A percentile compares a stretch with the other conserved stretches of the same genome.
Evolutionary conservation across 495 filamentous ascomycete species (phyloP).

Genomic region (Immersiella caudata): DNA sequence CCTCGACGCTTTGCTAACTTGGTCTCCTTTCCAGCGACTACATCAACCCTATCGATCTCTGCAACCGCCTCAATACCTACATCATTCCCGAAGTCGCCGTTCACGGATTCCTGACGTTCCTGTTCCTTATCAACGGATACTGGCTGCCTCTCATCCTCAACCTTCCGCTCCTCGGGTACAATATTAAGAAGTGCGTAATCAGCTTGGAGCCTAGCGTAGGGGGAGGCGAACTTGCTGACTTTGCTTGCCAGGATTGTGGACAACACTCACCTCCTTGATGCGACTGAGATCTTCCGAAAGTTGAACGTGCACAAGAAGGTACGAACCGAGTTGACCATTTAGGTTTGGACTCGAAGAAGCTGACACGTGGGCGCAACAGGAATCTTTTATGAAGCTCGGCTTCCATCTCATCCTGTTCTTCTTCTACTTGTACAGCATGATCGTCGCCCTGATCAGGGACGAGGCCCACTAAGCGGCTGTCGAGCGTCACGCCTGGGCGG

Average conservation of each 20-base stretch:
- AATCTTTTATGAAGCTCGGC: conserved; percentile 98
- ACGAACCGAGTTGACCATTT: conserved; percentile 23
- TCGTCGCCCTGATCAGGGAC: conserved; percentile 95
- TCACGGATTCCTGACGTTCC: conserved; percentile 88
- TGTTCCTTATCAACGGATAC: conserved; percentile 98
- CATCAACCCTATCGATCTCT: conserved; percentile 99
- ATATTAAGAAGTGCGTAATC: conserved; percentile 86
- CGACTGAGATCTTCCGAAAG: conserved; percentile 99
- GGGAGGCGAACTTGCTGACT: conserved; percentile 19
- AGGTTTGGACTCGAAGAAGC: neutral
- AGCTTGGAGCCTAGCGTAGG: neutral
- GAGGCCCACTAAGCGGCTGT: conserved; percentile 69
- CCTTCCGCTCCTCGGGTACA: conserved; percentile 88
- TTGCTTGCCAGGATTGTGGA: conserved; percentile 75
- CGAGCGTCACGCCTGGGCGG: neutral
- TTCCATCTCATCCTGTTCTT: conserved; percentile 99
- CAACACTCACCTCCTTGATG: conserved; percentile 94
- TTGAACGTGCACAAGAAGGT: conserved; percentile 99
- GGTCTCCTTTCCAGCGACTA: conserved; percentile 73
- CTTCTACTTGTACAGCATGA: conserved; percentile 99
- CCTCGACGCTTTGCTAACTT: conserved; percentile 27
- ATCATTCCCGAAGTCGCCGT: conserved; percentile 98
- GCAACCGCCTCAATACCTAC: conserved; percentile 99
- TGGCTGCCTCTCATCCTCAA: conserved; percentile 94
- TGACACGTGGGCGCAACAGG: conserved; percentile 53